Evolutionary conservation across 768 basidiomycete genomes (phyloP).

Genomic region (Rickenella mellea): DNA sequence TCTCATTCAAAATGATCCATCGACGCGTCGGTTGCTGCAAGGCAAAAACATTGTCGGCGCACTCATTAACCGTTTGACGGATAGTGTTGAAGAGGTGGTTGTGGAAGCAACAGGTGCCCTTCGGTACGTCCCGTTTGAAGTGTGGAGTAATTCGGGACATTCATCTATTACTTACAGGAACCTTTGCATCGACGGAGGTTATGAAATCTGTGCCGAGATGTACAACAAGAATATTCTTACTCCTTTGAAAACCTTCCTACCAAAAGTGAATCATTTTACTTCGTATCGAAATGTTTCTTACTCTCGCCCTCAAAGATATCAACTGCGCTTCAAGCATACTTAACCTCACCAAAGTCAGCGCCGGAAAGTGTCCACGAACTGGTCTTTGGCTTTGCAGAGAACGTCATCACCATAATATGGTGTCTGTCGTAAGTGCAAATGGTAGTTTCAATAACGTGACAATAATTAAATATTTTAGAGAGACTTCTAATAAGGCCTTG

Average conservation of each 20-base stretch:
- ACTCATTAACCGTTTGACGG: conserved; percentile 79
- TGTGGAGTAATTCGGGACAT: conserved; percentile 1
- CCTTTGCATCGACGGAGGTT: conserved; percentile 89
- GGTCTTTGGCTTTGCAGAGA: conserved; percentile 84
- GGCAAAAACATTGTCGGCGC: conserved; percentile 85
- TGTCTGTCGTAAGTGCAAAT: conserved; percentile 74
- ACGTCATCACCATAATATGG: conserved; percentile 88
- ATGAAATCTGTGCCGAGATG: conserved; percentile 94
- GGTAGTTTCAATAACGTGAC: not conserved
- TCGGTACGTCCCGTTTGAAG: conserved; percentile 39
- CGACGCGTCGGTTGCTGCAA: conserved; percentile 81
- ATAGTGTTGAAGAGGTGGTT: conserved; percentile 83
- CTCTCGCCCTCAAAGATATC: conserved; percentile 49
- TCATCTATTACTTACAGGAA: conserved; percentile 46
- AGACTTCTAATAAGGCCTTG: conserved; percentile 89
- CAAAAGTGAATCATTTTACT: conserved; percentile 44
- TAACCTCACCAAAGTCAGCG: conserved; percentile 49
- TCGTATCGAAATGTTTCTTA: not conserved
- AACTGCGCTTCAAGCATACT: conserved; percentile 54
- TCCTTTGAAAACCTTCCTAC: conserved; percentile 65
- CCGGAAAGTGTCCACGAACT: conserved; percentile 65
- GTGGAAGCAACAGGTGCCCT: conserved; percentile 85
- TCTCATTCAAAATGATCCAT: conserved; percentile 90
- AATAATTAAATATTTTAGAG: conserved; percentile 35
- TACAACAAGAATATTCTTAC: conserved; percentile 89